Evolutionary conservation across 1,284 basidiomycete genomes (phyloP), one percentile per base, ranked within the genome.

Genomic region (Cutaneotrichosporon dermatis): DNA sequence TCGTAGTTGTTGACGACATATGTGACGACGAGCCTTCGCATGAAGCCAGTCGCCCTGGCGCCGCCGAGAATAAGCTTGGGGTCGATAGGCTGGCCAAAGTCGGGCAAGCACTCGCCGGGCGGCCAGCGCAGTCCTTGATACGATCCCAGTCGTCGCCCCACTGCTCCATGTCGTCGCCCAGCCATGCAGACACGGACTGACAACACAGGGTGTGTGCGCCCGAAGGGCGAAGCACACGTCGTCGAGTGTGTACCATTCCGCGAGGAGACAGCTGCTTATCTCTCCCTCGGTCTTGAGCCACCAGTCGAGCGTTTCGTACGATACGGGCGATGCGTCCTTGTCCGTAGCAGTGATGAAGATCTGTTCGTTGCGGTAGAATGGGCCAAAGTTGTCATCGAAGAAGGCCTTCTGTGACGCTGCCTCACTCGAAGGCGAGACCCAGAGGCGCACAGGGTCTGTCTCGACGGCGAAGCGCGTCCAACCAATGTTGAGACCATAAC

Each of bases 161-260:
- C 57, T 81, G 77, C 15, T 82, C 81, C 57, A 93, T 80, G 67
- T 87, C 85, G 63, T 89, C 86, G 6, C 83, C 88, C 65, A 92
- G 92, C 90, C 93, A 98, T 1, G 88, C 94, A 40, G 87, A 84
- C 42, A 94, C 83, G 3, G 91, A 94, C 74, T 99, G 94, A 96
- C 86, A 11, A 98, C 92, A 72, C 95, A 99, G 5, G 88, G 84
- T 10, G 89, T 88, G 80, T 3, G 84, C 84, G 0, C 90, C 90
- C 9, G 87, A 86, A 8, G 95, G 95, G 93, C 91, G 77, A 98
- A 95, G 76, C 95, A 99, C 13, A 98, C 87, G 67, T 97, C 91
- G 6, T 83, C 75, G 4, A 97, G 82, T 1, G 80, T 82, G 67
- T 88, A 85, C 87, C 88, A 65, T 84, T 84, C n/a, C n/a, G 2